phyloP scores from a whole-genome alignment of 2,329 filamentous ascomycete species.

The Byssothecium circinans region DNA sequence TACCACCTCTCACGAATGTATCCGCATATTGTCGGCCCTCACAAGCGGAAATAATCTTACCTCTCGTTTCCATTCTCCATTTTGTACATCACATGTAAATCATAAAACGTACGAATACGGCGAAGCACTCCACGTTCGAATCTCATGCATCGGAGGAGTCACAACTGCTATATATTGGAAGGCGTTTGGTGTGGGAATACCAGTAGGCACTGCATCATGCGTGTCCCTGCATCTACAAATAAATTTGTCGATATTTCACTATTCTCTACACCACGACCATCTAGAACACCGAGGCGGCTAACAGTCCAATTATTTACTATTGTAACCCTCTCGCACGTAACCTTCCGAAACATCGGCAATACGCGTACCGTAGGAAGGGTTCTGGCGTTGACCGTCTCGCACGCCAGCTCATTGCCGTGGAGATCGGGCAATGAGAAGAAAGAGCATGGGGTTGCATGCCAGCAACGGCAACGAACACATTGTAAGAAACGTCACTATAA shows the following conservation, averaged over 20 bases:
- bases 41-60: slow-evolving; percentile 63
- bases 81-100: slow-evolving; percentile 34
- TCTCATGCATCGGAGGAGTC: slow-evolving; percentile 23
- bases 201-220: slow-evolving; percentile 13
- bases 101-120: slow-evolving; percentile 5
- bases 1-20: slow-evolving; percentile 82
- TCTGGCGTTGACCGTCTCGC: not conserved
- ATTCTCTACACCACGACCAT: not conserved
- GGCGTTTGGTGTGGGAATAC: slow-evolving; percentile 20
- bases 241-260: slow-evolving; percentile 4
- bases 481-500: too few relatives aligned
- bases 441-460: too few relatives aligned
- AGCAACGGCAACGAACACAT: too few relatives aligned
- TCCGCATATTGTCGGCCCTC: slow-evolving; percentile 69
- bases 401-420: not conserved
- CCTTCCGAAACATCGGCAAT: not conserved
- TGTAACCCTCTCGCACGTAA: not conserved
- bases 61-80: slow-evolving; percentile 2
- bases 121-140: slow-evolving; percentile 8
- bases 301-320: not conserved
- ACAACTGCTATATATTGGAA: slow-evolving; percentile 8
- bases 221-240: slow-evolving; percentile 3
- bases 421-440: not conserved
- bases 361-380: too few relatives aligned
- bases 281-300: not conserved